Evolutionary conservation across 2,329 filamentous ascomycete species (phyloP).

Genomic region (Sporothrix sp.): DNA sequence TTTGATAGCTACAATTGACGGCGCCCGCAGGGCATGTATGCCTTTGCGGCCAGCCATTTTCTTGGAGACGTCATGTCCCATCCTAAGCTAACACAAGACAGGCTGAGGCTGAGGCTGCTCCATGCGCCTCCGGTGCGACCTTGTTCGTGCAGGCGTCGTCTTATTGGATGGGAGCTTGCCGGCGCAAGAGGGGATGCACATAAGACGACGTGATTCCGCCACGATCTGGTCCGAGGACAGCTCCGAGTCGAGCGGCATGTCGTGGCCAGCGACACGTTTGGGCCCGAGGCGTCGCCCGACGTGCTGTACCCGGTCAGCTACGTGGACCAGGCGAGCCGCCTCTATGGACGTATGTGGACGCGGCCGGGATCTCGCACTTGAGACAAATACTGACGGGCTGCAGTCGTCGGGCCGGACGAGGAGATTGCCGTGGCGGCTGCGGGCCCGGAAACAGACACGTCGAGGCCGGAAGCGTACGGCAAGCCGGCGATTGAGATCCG

Average conservation of each 20-base stretch:
- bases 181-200: too few relatives aligned
- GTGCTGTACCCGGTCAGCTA: conserved; percentile 35
- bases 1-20: neutral
- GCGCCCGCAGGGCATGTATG: too few relatives aligned
- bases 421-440: neutral
- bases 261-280: neutral
- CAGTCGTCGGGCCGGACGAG: neutral
- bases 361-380: too few relatives aligned
- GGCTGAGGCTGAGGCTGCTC: too few relatives aligned
- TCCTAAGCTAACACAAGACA: too few relatives aligned
- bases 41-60: too few relatives aligned
- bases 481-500: conserved; percentile 36
- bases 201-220: too few relatives aligned
- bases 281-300: conserved; percentile 22
- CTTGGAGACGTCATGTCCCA: too few relatives aligned
- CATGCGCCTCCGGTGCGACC: too few relatives aligned
- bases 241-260: neutral
- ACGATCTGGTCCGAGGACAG: neutral
- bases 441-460: neutral
- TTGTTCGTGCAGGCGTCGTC: too few relatives aligned
- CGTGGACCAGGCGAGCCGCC: conserved; percentile 17
- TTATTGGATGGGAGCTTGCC: too few relatives aligned
- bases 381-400: too few relatives aligned
- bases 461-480: conserved; percentile 15
- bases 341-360: neutral